Evolutionary conservation across 1,284 basidiomycete genomes (phyloP).

Genomic region (Pseudozyma sp.): DNA sequence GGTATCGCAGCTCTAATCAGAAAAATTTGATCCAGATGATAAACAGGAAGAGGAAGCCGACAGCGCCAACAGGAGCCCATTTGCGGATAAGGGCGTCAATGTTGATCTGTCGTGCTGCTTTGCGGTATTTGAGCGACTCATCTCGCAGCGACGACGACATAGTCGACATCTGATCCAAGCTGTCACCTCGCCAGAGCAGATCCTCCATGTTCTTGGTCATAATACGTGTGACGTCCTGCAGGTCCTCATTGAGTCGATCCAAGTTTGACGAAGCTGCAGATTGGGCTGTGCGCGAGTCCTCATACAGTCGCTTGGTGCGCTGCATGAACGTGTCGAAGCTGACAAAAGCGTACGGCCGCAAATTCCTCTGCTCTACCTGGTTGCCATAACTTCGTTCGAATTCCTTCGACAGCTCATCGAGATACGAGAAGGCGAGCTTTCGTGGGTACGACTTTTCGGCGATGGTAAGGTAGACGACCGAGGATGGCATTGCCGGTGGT

Average conservation of each 20-base stretch:
- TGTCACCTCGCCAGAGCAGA: constrained; percentile 95
- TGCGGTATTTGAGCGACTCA: constrained; percentile 97
- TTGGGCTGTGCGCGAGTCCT: constrained; percentile 88
- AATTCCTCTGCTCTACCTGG: constrained; percentile 60
- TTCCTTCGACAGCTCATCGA: constrained; percentile 96
- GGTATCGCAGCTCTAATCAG: constrained; percentile 9
- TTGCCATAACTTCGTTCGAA: constrained; percentile 73
- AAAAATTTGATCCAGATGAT: constrained; percentile 91
- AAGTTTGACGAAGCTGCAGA: constrained; percentile 77
- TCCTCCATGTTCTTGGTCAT: constrained; percentile 99
- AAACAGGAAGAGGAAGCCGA: constrained; percentile 75
- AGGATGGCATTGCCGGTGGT: constrained; percentile 59
- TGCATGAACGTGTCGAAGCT: constrained; percentile 92
- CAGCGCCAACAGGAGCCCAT: constrained; percentile 79
- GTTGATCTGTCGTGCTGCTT: constrained; percentile 94
- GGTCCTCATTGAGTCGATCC: constrained; percentile 91
- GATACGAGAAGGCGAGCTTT: constrained; percentile 96
- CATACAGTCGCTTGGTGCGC: constrained; percentile 93
- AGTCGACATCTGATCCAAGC: constrained; percentile 93
- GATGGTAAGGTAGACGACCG: constrained; percentile 92
- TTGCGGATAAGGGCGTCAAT: constrained; percentile 91
- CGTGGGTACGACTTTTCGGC: constrained; percentile 96
- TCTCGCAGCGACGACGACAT: constrained; percentile 96
- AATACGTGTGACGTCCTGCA: constrained; percentile 96
- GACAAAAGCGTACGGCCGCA: constrained; percentile 66